These are phyloP conservation scores for Cardamine resedifolia DNA, from an alignment of 345 rosid genomes.

Conservation along the genomic window DNA sequence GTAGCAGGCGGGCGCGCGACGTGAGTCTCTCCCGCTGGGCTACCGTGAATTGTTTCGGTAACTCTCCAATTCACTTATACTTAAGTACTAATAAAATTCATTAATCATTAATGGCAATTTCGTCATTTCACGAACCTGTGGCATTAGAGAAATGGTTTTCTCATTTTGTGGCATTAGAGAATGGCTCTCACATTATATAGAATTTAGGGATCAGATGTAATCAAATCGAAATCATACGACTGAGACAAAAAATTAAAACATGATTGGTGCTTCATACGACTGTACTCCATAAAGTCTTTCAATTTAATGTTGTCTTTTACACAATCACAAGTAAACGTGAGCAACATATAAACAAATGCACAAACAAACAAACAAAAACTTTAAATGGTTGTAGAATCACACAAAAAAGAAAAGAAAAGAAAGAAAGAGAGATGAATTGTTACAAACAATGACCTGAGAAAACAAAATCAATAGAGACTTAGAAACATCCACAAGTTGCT, in stretches of 20 bases:
- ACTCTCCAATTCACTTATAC: no score
- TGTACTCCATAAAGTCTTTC: neutral
- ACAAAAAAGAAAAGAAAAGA: neutral
- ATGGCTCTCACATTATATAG: no score
- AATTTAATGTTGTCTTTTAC: neutral
- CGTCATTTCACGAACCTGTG: no score
- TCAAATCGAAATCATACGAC: neutral
- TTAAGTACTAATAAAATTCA: no score
- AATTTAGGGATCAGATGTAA: neutral
- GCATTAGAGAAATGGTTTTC: no score
- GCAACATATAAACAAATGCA: slow-evolving; percentile 18
- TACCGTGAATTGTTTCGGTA: no score
- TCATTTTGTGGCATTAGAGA: no score
- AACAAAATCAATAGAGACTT: slow-evolving; percentile 18
- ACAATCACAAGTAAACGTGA: neutral
- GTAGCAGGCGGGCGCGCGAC: no score
- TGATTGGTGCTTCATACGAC: neutral
- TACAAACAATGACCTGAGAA: slow-evolving; percentile 27
- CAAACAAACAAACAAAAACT: slow-evolving; percentile 12
- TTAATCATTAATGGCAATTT: no score
- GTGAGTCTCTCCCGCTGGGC: no score
- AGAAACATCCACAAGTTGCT: slow-evolving; percentile 78
- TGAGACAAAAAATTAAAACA: neutral
- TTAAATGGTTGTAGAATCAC: neutral
- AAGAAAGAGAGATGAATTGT: neutral